A percentile compares a stretch with the other conserved stretches of the same genome.
phyloP scores from a whole-genome alignment of 2,329 filamentous ascomycete species.

The Aureobasidium sp. region DNA sequence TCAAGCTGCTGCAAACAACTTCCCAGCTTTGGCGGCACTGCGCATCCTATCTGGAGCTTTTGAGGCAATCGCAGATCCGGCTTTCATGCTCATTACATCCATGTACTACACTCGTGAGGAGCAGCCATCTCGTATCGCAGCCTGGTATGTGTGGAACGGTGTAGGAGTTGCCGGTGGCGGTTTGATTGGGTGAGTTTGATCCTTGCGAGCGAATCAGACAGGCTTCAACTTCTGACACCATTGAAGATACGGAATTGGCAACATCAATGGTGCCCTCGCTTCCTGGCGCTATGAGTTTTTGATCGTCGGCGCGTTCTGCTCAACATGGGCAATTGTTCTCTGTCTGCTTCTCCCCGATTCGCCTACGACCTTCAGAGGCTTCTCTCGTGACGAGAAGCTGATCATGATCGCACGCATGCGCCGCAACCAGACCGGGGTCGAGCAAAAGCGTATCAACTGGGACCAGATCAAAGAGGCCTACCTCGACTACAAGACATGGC shows the following conservation, averaged over 20 bases:
- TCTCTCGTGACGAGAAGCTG: constrained; percentile 46
- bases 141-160: constrained; percentile 54
- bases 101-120: constrained; percentile 50
- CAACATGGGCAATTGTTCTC: constrained; percentile 54
- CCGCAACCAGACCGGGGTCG: constrained; percentile 50
- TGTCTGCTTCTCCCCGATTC: constrained; percentile 52
- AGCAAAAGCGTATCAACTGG: constrained; percentile 50
- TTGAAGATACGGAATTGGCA: constrained; percentile 50
- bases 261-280: constrained; percentile 49
- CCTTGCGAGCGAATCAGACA: neutral
- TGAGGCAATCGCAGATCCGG: constrained; percentile 53
- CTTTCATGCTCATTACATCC: constrained; percentile 41
- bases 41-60: constrained; percentile 51
- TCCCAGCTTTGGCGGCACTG: constrained; percentile 49
- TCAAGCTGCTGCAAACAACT: constrained; percentile 36
- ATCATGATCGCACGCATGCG: constrained; percentile 50
- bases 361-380: constrained; percentile 48
- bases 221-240: neutral
- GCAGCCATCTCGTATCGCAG: constrained; percentile 50
- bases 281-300: constrained; percentile 64
- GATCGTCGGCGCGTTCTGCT: constrained; percentile 52
- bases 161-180: constrained; percentile 54
- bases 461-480: constrained; percentile 52
- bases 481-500: constrained; percentile 52
- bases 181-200: constrained; percentile 34